Percentiles rank a stretch among this genome's conserved stretches.
Conservation (phyloP, 2,329 filamentous ascomycete species). For the Whalleya microplaca region DNA sequence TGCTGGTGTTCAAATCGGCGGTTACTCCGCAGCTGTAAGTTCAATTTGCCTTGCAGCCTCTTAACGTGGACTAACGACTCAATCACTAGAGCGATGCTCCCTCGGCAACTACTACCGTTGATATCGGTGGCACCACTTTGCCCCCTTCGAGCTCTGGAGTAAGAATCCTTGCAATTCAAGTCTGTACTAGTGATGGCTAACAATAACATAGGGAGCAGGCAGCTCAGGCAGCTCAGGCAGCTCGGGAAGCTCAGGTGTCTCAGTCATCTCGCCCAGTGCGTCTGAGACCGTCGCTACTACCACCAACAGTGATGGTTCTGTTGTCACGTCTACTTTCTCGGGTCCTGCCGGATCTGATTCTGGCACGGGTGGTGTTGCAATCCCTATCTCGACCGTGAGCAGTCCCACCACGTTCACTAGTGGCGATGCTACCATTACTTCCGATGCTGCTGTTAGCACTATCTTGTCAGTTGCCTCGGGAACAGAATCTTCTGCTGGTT, state of each 20-base stretch:
- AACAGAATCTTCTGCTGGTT: conserved; percentile 21
- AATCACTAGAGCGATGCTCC: conserved; percentile 11
- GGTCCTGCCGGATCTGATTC: conserved; percentile 1
- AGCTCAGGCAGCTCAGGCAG: conserved; percentile 10
- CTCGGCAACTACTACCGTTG: conserved; percentile 16
- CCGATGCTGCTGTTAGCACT: conserved; percentile 27
- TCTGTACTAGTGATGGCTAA: conserved; percentile 6
- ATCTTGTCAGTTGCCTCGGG: conserved; percentile 24
- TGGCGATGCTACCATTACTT: conserved; percentile 14
- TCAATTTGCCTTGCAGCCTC: neutral
- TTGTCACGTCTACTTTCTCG: conserved; percentile 18
- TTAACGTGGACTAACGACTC: conserved; percentile 4
- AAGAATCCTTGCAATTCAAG: conserved; percentile 1
- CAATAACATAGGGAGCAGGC: conserved; percentile 10
- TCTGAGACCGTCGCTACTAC: conserved; percentile 15
- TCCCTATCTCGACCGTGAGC: conserved; percentile 19
- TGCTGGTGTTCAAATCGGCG: conserved; percentile 27
- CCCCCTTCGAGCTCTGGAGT: conserved; percentile 8
- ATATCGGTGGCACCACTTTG: conserved; percentile 15
- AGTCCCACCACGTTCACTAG: conserved; percentile 16
- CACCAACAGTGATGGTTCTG: conserved; percentile 23
- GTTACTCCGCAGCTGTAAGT: conserved; percentile 16
- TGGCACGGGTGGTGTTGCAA: conserved; percentile 8
- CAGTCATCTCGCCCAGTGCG: conserved; percentile 14
- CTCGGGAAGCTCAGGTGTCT: too few species aligned